Percentiles rank a stretch among this genome's conserved stretches.
phyloP scores from a whole-genome alignment of 352 stramenopile genomes.

The Globisporangium polare region DNA sequence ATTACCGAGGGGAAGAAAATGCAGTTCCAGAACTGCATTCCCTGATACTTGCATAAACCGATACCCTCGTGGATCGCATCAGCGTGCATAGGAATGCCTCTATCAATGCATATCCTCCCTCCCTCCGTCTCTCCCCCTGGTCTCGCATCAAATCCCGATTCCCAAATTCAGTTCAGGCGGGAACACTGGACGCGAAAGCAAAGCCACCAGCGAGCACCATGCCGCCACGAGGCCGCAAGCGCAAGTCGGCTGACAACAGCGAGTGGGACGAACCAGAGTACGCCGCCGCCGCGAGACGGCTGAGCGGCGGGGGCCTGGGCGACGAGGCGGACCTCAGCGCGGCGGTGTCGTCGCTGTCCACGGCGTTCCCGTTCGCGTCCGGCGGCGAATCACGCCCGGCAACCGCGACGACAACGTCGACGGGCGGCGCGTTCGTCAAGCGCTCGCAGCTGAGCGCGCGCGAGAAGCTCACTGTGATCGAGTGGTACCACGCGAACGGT shows the following conservation, averaged over 20 bases:
- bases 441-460: conserved; percentile 16
- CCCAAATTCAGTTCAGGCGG: too few relatives aligned
- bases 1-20: too few relatives aligned
- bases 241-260: background rate
- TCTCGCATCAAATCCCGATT: too few relatives aligned
- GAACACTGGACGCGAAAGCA: background rate
- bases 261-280: background rate
- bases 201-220: background rate
- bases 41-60: too few relatives aligned
- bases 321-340: background rate
- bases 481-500: conserved; percentile 17
- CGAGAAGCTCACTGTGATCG: conserved; percentile 19
- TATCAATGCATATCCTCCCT: too few relatives aligned
- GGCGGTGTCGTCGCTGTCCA: background rate
- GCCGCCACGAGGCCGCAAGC: conserved; percentile 1
- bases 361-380: background rate
- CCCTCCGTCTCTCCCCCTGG: too few relatives aligned
- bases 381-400: background rate
- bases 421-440: conserved; percentile 2
- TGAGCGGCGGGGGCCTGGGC: background rate
- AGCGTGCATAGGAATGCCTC: too few relatives aligned
- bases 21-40: too few relatives aligned
- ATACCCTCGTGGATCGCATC: too few relatives aligned
- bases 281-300: background rate
- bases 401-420: background rate